Base-by-base conservation (phyloP, 1,139 yeast genomes). In the Komagataea norvegica region DNA sequence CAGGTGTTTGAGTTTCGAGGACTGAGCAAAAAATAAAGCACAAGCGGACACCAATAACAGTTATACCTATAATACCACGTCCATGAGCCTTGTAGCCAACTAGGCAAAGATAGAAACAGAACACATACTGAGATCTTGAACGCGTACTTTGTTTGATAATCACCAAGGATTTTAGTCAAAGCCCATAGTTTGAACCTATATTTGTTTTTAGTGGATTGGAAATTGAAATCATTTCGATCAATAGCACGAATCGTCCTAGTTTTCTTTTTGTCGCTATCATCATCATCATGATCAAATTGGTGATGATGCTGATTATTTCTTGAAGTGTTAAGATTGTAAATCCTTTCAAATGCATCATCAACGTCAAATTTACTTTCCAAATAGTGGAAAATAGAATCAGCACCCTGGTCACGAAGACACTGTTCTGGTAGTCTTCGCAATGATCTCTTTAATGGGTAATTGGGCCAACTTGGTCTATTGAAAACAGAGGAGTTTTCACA, bases 371-470 rank as follows among this genome's bases (percentile, higher is more conserved):
- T 64, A 2, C 68, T 60, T 37, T 67, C 70, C 40, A 59, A 61
- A 43, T 68, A 70, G 34, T 64, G 62, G 18, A 64, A 59, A 6
- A 68, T 65, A 16, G 64, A 59, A 26, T 65, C 65, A 2, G 72
- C 69, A 19, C 77, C 77, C 41, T 68, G 65, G 49, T 72, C 77
- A 30, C 64, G 61, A 5, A 67, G 54, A 41, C 70, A 68, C 38
- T 65, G 71, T 23, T 52, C 52, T 0, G 73, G 67, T 17, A 68
- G 46, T 28, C 71, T 58, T 37, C 60, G 58, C 14, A 71, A 41
- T 0, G 72, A 68, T 36, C 72, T 56, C 5, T 48, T 33, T 6
- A 66, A 41, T 2, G 75, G 71, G 43, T 70, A 68, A 19, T 56
- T 55, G 1, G 72, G 69, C 4, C 52, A 42, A 8, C 55, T 47